Base-by-base conservation (phyloP, 306 rosid genomes). In the Acacia confusa region DNA sequence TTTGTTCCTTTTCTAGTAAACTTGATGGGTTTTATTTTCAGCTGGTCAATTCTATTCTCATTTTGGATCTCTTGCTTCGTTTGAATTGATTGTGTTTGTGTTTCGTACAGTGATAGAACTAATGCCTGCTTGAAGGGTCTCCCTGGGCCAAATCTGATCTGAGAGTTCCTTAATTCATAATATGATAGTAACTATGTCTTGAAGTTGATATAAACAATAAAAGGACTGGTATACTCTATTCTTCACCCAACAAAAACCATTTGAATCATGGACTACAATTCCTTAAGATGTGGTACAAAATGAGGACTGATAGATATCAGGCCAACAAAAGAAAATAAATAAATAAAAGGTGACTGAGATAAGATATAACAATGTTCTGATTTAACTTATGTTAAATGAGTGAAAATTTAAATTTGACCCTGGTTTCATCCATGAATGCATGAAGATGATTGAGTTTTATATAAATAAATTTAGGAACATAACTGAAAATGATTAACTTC, bases 21-120 rank as follows among this genome's bases (percentile, higher is more conserved):
- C 78, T 82, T 15, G 75, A 83, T 85, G 84, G 72, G 69, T 71
- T 79, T 25, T 32, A 80, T 84, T 83, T 82, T 76, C 72, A 58
- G 70, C 85, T 83, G 81, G 80, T 82, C 50, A 79, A 84, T 83
- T 66, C 78, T 69, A 78, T 77, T 83, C 75, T 60, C 66, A 79
- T 57, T 81, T 83, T 63, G 34, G 78, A 76, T 80, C 52, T 52
- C 66, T 25, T 60, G 38, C 71, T 77, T 74, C 75, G 82, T 63
- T 84, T 61, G 64, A 45, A 77, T 74, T 85, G 30, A 66, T 72
- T 84, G 75, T 78, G 76, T 83, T 44, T 44, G 45, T 24, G 75
- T 77, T 84, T 76, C 74, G 32, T 78, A 52, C 74, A 79, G 55
- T 76, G 40, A 61, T 69, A 43, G 61, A 44, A 55, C 45, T 24